Conservation (phyloP, 2,329 filamentous ascomycete species). For the Dothideomycetes sp. region DNA sequence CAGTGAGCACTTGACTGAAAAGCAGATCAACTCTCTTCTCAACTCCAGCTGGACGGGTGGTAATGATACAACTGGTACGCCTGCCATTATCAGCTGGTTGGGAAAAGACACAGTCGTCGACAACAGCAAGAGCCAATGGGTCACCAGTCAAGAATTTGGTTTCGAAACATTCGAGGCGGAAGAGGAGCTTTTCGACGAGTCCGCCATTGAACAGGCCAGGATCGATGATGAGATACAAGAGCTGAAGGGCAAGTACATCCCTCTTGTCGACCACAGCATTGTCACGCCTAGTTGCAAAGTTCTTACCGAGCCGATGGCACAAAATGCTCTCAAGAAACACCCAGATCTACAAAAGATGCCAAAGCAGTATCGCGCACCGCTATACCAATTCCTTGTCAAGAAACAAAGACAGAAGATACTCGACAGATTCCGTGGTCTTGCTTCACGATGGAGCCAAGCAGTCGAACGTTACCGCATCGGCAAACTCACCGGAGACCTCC, state of each 20-base stretch:
- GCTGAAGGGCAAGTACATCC: conserved; percentile 34
- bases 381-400: conserved; percentile 58
- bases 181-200: conserved; percentile 50
- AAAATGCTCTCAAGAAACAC: not conserved
- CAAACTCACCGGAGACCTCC: conserved; percentile 50
- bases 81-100: conserved; percentile 8
- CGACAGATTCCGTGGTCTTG: conserved; percentile 40
- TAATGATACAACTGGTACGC: not conserved
- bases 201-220: conserved; percentile 47
- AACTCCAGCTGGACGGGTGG: not conserved
- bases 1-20: not conserved
- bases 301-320: not conserved
- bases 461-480: conserved; percentile 47
- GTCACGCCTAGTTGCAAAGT: not conserved
- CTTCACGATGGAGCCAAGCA: conserved; percentile 41
- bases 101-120: not conserved
- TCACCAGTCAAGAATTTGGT: conserved; percentile 25
- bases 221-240: conserved; percentile 45
- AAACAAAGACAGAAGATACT: conserved; percentile 42
- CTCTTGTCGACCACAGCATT: conserved; percentile 3
- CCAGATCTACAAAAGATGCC: conserved; percentile 55
- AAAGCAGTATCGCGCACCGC: conserved; percentile 45
- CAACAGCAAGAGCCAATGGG: conserved; percentile 1
- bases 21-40: conserved; percentile 3
- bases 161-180: conserved; percentile 53